These are phyloP conservation scores for Aegilops umbellulata DNA, from an alignment of 176 grass and related monocot species.

Conservation along the genomic window DNA sequence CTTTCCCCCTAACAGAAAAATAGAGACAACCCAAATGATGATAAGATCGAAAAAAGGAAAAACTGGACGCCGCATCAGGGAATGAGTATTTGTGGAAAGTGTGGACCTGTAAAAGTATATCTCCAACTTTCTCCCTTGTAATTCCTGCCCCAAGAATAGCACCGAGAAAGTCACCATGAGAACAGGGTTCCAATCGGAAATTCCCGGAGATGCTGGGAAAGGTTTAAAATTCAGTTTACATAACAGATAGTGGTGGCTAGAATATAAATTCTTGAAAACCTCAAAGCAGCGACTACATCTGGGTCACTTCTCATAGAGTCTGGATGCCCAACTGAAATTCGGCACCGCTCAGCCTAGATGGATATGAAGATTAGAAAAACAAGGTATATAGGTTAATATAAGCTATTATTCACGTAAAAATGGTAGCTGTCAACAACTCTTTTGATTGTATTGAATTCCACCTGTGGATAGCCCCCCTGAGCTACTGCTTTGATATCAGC, in stretches of 20 bases:
- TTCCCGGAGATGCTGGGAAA: constrained; percentile 84
- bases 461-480: constrained; percentile 94
- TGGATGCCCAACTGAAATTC: constrained; percentile 77
- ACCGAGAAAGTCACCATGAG: constrained; percentile 95
- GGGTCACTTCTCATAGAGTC: constrained; percentile 65
- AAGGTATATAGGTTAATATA: constrained; percentile 7
- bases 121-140: constrained; percentile 88
- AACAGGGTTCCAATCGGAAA: constrained; percentile 80
- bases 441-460: constrained; percentile 28
- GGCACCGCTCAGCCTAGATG: constrained; percentile 77
- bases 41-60: background rate
- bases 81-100: constrained; percentile 15
- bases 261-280: constrained; percentile 54
- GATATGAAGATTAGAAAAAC: constrained; percentile 23
- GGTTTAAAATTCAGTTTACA: constrained; percentile 35
- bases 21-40: background rate
- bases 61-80: background rate
- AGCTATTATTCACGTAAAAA: background rate
- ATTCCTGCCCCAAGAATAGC: constrained; percentile 87
- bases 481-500: constrained; percentile 70
- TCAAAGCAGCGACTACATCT: constrained; percentile 92
- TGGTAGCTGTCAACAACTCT: background rate
- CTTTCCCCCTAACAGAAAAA: constrained; percentile 67
- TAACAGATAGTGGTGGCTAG: constrained; percentile 19
- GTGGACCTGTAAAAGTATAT: constrained; percentile 91